phyloP scores from a whole-genome alignment of 495 filamentous ascomycete genomes.

The Pseudotulostoma volvatum region DNA sequence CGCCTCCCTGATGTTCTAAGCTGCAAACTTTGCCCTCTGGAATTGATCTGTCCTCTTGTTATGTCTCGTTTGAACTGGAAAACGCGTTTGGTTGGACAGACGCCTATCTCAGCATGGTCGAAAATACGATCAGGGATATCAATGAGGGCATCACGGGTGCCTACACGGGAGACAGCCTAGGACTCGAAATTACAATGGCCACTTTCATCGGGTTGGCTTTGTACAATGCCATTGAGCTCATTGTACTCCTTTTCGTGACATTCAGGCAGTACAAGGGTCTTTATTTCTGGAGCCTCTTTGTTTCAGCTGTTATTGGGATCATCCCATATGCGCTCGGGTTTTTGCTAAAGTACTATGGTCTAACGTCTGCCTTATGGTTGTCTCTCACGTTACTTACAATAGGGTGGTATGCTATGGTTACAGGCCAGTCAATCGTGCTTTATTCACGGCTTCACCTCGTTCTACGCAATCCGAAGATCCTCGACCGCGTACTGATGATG shows the following conservation, averaged over 20 bases:
- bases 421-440: constrained; percentile 47
- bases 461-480: constrained; percentile 28
- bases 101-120: no score
- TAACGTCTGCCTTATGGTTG: constrained; percentile 23
- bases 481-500: constrained; percentile 38
- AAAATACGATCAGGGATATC: no score
- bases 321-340: constrained; percentile 42
- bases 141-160: constrained; percentile 29
- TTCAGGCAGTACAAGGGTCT: constrained; percentile 36
- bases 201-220: constrained; percentile 36
- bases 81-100: no score
- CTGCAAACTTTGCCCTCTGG: no score
- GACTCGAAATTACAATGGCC: constrained; percentile 33
- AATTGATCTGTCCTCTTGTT: no score
- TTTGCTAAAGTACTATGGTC: constrained; percentile 41
- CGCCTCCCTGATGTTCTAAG: no score
- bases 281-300: constrained; percentile 42
- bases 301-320: constrained; percentile 37
- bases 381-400: constrained; percentile 31
- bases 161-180: constrained; percentile 19
- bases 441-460: constrained; percentile 54
- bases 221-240: constrained; percentile 40
- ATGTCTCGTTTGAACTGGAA: no score
- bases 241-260: constrained; percentile 37
- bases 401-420: constrained; percentile 50